These are phyloP conservation scores for Colletotrichum siamense DNA, from an alignment of 2,329 filamentous ascomycete genomes.

Conservation along the genomic window DNA sequence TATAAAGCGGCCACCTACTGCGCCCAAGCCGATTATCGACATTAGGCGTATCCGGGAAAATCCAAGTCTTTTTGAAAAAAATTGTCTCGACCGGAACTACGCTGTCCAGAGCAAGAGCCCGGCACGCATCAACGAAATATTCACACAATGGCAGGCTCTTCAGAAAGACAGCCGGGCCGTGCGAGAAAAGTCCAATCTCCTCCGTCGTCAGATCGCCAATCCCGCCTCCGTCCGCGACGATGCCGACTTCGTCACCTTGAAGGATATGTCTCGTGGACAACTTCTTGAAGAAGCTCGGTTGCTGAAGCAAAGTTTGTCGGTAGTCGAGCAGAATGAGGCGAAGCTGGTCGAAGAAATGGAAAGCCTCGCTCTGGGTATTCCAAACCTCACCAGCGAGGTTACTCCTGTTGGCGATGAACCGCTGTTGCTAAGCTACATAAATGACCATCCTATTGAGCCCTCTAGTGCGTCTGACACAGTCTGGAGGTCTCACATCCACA, in stretches of 20 bases:
- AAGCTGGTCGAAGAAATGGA: constrained; percentile 70
- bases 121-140: constrained; percentile 59
- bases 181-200: constrained; percentile 69
- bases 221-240: constrained; percentile 52
- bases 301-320: constrained; percentile 67
- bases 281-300: constrained; percentile 68
- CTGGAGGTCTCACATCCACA: constrained; percentile 81
- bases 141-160: constrained; percentile 62
- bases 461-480: constrained; percentile 43
- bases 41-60: constrained; percentile 91
- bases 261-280: constrained; percentile 48
- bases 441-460: constrained; percentile 62
- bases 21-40: constrained; percentile 81
- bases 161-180: constrained; percentile 66
- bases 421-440: constrained; percentile 77
- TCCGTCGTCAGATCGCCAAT: constrained; percentile 64
- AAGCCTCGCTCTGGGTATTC: constrained; percentile 76
- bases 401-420: constrained; percentile 76
- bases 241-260: constrained; percentile 38
- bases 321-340: constrained; percentile 68
- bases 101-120: constrained; percentile 59
- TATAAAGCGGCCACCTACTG: constrained; percentile 65
- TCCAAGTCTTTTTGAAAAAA: constrained; percentile 79
- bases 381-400: constrained; percentile 80
- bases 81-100: constrained; percentile 89